Evolutionary conservation across 495 filamentous ascomycete species (phyloP).

Genomic region (Amniculicola lignicola): DNA sequence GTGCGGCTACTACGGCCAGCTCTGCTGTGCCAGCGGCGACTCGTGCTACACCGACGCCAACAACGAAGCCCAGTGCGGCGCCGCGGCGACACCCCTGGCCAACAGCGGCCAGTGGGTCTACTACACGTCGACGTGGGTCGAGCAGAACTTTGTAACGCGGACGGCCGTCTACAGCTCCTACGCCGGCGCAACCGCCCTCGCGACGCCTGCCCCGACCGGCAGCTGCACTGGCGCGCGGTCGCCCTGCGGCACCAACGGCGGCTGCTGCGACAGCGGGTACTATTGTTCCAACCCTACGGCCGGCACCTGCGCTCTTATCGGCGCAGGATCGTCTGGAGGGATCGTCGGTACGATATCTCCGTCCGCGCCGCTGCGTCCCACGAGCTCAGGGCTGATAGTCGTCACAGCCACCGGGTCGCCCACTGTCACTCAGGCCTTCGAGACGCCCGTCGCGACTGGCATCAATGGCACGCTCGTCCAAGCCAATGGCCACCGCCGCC

Average conservation of each 20-base stretch:
- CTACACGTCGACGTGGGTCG: constrained; percentile 68
- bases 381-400: constrained; percentile 57
- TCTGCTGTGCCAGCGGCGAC: constrained; percentile 63
- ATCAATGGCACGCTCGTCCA: constrained; percentile 46
- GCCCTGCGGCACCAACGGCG: constrained; percentile 66
- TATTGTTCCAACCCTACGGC: constrained; percentile 52
- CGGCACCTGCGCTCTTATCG: constrained; percentile 48
- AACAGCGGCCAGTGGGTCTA: constrained; percentile 51
- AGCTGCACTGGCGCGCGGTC: constrained; percentile 58
- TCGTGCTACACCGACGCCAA: constrained; percentile 61
- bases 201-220: constrained; percentile 38
- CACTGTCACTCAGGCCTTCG: constrained; percentile 59
- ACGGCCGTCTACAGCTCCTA: constrained; percentile 65
- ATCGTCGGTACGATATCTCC: constrained; percentile 40
- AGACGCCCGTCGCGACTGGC: constrained; percentile 54
- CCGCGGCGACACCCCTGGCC: constrained; percentile 32
- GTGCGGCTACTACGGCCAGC: constrained; percentile 64
- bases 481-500: constrained; percentile 44
- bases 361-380: constrained; percentile 62
- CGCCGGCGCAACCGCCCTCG: constrained; percentile 45
- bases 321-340: constrained; percentile 37
- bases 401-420: constrained; percentile 54
- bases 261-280: constrained; percentile 71
- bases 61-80: constrained; percentile 55
- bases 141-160: constrained; percentile 63